Percentiles rank a stretch among this genome's conserved stretches.
Conservation (phyloP, 768 basidiomycete genomes). For the Phylloporus arenicola region DNA sequence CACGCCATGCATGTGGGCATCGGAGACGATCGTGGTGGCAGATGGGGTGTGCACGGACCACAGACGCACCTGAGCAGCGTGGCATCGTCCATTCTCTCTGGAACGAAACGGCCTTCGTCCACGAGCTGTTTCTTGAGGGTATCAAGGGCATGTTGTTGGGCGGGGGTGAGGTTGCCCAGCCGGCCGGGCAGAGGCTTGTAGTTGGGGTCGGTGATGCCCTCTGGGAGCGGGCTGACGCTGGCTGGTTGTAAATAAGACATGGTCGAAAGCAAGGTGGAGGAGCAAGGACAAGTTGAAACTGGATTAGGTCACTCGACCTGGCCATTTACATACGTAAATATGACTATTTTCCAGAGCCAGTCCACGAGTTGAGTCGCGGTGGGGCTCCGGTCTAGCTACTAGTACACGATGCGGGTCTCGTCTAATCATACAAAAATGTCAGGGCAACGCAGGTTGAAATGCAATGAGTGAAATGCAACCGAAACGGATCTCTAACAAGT, state of each 20-base stretch:
- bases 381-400: constrained; percentile 25
- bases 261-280: constrained; percentile 9
- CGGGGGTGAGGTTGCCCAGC: constrained; percentile 67
- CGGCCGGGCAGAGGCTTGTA: constrained; percentile 67
- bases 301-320: constrained; percentile 6
- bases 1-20: constrained; percentile 2
- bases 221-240: constrained; percentile 51
- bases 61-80: constrained; percentile 54
- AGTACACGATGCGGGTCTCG: constrained; percentile 20
- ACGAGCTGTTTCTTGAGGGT: constrained; percentile 61
- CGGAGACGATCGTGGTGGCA: constrained; percentile 9
- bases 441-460: constrained; percentile 32
- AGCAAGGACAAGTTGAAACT: background rate
- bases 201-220: constrained; percentile 56
- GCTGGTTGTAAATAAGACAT: constrained; percentile 35
- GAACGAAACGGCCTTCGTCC: constrained; percentile 54
- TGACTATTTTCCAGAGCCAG: constrained; percentile 28
- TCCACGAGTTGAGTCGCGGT: constrained; percentile 31
- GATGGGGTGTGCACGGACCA: background rate
- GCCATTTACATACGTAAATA: background rate
- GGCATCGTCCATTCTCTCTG: constrained; percentile 66
- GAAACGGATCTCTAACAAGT: constrained; percentile 3
- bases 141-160: constrained; percentile 61
- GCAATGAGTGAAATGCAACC: constrained; percentile 15
- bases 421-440: constrained; percentile 11